phyloP scores from a whole-genome alignment of 106 monocot genomes.

The Phalaenopsis equestris region DNA sequence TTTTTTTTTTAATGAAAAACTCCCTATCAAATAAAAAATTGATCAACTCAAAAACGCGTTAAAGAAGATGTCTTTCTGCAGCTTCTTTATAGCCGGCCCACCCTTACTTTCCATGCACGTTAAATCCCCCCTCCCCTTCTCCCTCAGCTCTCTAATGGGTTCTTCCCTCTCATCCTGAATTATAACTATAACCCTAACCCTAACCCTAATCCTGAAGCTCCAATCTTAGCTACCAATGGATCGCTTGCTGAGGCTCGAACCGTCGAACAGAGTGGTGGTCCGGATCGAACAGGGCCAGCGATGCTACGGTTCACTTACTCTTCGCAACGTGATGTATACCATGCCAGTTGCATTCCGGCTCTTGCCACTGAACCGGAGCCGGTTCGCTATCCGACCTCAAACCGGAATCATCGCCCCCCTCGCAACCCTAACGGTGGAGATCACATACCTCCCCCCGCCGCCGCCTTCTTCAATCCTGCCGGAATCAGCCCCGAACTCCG shows the following conservation, averaged over 20 bases:
- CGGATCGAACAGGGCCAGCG: constrained; percentile 28
- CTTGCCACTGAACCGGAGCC: constrained; percentile 19
- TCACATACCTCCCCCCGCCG: constrained; percentile 18
- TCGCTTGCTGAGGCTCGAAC: constrained; percentile 36
- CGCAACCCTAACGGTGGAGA: constrained; percentile 24
- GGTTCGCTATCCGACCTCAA: constrained; percentile 32
- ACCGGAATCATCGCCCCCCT: constrained; percentile 48
- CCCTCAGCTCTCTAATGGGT: neutral
- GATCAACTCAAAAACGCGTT: neutral
- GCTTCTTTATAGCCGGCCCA: neutral
- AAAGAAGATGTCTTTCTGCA: neutral
- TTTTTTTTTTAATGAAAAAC: too few species aligned
- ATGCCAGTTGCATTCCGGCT: constrained; percentile 59
- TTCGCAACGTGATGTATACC: constrained; percentile 55
- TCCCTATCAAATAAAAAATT: too few species aligned
- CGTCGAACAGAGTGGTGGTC: constrained; percentile 33
- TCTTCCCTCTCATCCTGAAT: neutral
- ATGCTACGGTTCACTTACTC: constrained; percentile 30
- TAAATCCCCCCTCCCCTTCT: too few species aligned
- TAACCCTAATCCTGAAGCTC: neutral
- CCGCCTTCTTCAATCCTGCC: constrained; percentile 11
- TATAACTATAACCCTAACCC: neutral
- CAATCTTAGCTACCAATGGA: constrained; percentile 22
- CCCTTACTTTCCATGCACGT: neutral
- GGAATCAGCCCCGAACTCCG: constrained; percentile 12